Evolutionary conservation across 1,284 basidiomycete genomes (phyloP).

Genomic region (Cryptococcus neoformans): DNA sequence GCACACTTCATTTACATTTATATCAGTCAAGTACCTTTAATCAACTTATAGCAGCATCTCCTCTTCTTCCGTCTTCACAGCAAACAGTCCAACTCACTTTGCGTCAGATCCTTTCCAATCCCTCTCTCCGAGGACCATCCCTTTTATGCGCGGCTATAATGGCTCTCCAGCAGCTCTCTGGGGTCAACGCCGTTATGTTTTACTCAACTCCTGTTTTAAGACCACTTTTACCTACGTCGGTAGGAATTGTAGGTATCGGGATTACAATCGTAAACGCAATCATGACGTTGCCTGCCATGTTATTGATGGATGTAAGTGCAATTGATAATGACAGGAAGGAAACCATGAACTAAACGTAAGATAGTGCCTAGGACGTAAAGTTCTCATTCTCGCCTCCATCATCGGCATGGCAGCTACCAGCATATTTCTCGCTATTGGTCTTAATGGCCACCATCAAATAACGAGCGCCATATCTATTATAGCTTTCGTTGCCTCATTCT

Average conservation of each 20-base stretch:
- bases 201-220: slow-evolving; percentile 85
- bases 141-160: slow-evolving; percentile 68
- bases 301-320: slow-evolving; percentile 70
- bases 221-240: slow-evolving; percentile 69
- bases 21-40: neutral
- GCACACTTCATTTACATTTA: neutral
- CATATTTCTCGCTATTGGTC: slow-evolving; percentile 65
- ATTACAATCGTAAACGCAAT: slow-evolving; percentile 69
- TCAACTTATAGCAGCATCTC: neutral
- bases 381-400: slow-evolving; percentile 50
- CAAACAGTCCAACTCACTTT: slow-evolving; percentile 21
- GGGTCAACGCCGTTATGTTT: slow-evolving; percentile 78
- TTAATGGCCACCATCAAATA: slow-evolving; percentile 60
- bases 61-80: neutral
- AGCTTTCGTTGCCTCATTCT: slow-evolving; percentile 81
- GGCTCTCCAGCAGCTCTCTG: slow-evolving; percentile 74
- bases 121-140: slow-evolving; percentile 65
- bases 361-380: slow-evolving; percentile 48
- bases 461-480: slow-evolving; percentile 74
- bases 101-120: slow-evolving; percentile 51
- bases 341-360: neutral
- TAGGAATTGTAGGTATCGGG: slow-evolving; percentile 51
- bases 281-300: slow-evolving; percentile 76
- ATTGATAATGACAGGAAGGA: neutral
- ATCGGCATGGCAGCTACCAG: slow-evolving; percentile 67